These are phyloP conservation scores for Emericellopsis cladophorae DNA, from an alignment of 2,329 filamentous ascomycete genomes.

Conservation along the genomic window DNA sequence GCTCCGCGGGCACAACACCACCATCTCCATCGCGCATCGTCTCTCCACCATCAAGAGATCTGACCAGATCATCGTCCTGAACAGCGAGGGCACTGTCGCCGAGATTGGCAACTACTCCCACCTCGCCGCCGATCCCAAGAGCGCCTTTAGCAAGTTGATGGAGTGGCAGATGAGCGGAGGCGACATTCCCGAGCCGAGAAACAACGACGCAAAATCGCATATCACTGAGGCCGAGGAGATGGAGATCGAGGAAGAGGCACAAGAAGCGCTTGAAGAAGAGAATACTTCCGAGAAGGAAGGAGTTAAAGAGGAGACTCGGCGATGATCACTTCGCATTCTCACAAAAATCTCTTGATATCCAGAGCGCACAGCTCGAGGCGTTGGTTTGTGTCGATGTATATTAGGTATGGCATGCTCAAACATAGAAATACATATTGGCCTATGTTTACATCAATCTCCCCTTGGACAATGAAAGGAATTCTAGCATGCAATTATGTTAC, in stretches of 20 bases:
- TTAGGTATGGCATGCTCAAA: too few relatives aligned
- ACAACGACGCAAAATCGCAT: conserved; percentile 18
- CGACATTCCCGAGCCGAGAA: conserved; percentile 36
- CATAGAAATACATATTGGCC: too few relatives aligned
- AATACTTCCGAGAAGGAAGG: conserved; percentile 5
- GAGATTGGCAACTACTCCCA: conserved; percentile 78
- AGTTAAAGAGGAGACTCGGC: conserved; percentile 10
- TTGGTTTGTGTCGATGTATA: too few relatives aligned
- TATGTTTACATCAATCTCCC: too few relatives aligned
- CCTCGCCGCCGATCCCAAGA: conserved; percentile 58
- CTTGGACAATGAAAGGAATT: too few relatives aligned
- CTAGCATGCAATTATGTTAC: too few relatives aligned
- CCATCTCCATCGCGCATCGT: conserved; percentile 93
- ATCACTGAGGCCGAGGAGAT: conserved; percentile 40
- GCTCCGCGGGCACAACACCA: conserved; percentile 80
- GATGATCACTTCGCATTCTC: too few relatives aligned
- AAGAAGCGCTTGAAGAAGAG: conserved; percentile 15
- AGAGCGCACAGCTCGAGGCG: too few relatives aligned
- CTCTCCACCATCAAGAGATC: conserved; percentile 93
- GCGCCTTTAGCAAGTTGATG: conserved; percentile 92
- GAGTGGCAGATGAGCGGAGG: conserved; percentile 96
- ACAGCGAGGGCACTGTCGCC: conserved; percentile 74
- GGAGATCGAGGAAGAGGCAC: conserved; percentile 22
- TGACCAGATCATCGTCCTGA: conserved; percentile 87
- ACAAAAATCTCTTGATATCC: too few relatives aligned